phyloP scores from a whole-genome alignment of 331 rosid species.

The Stylosanthes scabra region DNA sequence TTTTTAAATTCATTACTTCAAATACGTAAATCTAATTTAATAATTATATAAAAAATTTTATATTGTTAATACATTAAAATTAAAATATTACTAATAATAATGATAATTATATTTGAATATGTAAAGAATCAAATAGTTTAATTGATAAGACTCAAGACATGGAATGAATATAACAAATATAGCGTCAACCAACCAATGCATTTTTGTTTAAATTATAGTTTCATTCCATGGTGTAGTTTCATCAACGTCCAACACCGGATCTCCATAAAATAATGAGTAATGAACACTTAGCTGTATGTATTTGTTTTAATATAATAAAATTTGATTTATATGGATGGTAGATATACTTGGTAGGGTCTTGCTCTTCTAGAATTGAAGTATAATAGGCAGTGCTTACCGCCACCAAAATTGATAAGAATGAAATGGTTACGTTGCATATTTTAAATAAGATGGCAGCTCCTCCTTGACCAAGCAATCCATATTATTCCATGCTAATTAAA shows the following conservation, averaged over 20 bases:
- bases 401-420: constrained; percentile 9
- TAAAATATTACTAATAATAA: too few species aligned
- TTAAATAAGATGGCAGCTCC: not conserved
- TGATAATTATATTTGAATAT: too few species aligned
- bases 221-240: not conserved
- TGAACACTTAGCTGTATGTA: not conserved
- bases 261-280: not conserved
- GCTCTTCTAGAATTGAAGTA: constrained; percentile 17
- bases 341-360: not conserved
- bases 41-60: too few species aligned
- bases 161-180: not conserved
- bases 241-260: not conserved
- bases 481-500: too few species aligned
- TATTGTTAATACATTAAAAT: too few species aligned
- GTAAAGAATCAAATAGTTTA: too few species aligned
- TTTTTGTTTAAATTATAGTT: too few species aligned
- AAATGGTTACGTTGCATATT: not conserved
- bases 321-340: not conserved
- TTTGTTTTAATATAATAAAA: not conserved
- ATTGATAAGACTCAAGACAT: not conserved
- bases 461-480: not conserved
- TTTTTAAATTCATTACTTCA: too few species aligned
- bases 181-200: not conserved
- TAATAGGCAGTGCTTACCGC: constrained; percentile 1
- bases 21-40: too few species aligned